These are phyloP conservation scores for Magnolia officinalis DNA, from an alignment of 164 flowering plant genomes.

Conservation along the genomic window DNA sequence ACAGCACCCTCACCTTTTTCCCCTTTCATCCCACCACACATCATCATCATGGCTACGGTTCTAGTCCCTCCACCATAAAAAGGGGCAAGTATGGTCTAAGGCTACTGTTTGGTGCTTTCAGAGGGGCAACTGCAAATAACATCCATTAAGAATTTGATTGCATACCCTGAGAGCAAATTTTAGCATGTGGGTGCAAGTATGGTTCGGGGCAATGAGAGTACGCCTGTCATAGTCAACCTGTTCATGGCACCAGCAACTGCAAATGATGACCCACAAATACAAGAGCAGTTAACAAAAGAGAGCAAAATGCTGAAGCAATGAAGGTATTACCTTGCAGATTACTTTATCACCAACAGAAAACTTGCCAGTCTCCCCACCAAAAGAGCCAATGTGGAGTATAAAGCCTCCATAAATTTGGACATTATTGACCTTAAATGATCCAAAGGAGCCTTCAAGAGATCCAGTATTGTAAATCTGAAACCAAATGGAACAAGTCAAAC, in stretches of 20 bases:
- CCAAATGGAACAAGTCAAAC: slow-evolving; percentile 13
- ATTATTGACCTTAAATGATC: slow-evolving; percentile 70
- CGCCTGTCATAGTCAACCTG: slow-evolving; percentile 97
- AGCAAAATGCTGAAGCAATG: neutral
- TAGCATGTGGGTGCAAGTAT: slow-evolving; percentile 97
- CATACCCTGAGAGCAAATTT: slow-evolving; percentile 92
- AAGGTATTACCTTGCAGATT: slow-evolving; percentile 60
- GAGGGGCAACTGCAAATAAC: too few relatives aligned
- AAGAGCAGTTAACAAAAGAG: neutral
- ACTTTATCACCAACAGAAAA: slow-evolving; percentile 71
- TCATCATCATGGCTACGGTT: too few relatives aligned
- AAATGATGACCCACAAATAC: slow-evolving; percentile 1
- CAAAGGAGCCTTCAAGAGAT: slow-evolving; percentile 55
- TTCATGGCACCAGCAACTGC: slow-evolving; percentile 11
- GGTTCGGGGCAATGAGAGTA: slow-evolving; percentile 89
- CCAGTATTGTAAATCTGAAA: slow-evolving; percentile 91
- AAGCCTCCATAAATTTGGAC: slow-evolving; percentile 90
- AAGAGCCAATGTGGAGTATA: slow-evolving; percentile 73
- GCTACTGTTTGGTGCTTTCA: too few relatives aligned
- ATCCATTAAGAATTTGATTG: neutral
- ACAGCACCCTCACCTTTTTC: too few relatives aligned
- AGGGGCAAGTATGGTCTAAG: too few relatives aligned
- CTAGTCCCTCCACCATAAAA: too few relatives aligned
- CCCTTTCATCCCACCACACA: too few relatives aligned
- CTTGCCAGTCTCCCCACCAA: slow-evolving; percentile 35